Evolutionary conservation across 495 filamentous ascomycete genomes (phyloP), one percentile per base, ranked within the genome.

Genomic region (Amphirosellinia nigrospora): DNA sequence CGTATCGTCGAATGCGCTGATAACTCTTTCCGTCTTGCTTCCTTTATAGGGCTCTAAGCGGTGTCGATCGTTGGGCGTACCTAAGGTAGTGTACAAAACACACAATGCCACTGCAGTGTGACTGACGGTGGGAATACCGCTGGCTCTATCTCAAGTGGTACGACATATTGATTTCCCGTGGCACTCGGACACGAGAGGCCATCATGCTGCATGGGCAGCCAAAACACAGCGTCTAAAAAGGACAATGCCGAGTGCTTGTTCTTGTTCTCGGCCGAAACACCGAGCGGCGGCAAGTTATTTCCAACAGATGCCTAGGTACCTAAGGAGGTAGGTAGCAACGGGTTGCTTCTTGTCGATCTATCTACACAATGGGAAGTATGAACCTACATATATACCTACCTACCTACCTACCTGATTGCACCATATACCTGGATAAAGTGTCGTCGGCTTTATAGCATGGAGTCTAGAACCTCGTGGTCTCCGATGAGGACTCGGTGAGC

Each of bases 381-480:
- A 58, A 58, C 32, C 30, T 34, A n/a, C 32, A 2, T 58, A 32
- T 30, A 15, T 56, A 32, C 30, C 30, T 19, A 46, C 0, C 19
- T 19, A 56, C 7, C 13, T 34, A 34, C 53, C 15, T 56, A 36
- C 10, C 13, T 7, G n/a, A 15, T 5, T 16, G 8, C 10, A 19
- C 53, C 28, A 55, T 55, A 15, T 30, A 7, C 34, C 1, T 11
- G 11, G 53, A 36, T 56, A 36, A 15, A 34, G 32, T 32, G 16
- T 13, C 9, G 23, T 32, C 26, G 36, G 43, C 34, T 23, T 34
- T 16, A 16, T 19, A 23, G 60, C 15, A 2, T 61, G 15, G 9
- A 64, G 23, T 64, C 45, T 65, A 53, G 46, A 65, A 65, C 46
- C n/a, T 65, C 46, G 63, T 19, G 21, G 34, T 41, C 34, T 53